Evolutionary conservation across 805 yeast species (phyloP).

Genomic region (Saturnispora ahearnii): DNA sequence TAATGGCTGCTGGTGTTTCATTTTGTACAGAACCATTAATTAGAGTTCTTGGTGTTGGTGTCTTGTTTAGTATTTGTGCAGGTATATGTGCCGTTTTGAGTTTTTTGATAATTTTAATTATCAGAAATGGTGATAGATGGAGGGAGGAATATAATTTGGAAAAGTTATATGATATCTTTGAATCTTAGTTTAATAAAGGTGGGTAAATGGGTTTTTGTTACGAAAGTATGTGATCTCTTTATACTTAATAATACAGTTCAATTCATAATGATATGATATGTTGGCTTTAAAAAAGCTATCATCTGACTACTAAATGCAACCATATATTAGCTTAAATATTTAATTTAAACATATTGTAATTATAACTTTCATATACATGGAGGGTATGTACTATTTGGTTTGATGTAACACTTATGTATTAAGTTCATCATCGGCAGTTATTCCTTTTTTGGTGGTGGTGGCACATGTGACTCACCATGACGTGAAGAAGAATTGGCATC

Average conservation of each 20-base stretch:
- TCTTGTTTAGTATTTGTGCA: constrained; percentile 56
- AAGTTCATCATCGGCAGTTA: neutral
- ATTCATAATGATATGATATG: no score
- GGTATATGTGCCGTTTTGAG: constrained; percentile 44
- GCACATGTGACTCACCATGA: neutral
- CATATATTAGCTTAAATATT: no score
- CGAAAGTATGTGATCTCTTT: no score
- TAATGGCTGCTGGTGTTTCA: constrained; percentile 67
- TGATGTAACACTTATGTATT: neutral
- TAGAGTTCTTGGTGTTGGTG: constrained; percentile 60
- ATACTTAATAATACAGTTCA: no score
- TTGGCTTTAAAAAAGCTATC: no score
- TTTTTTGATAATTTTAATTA: constrained; percentile 36
- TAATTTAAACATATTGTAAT: no score
- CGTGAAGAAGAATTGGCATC: constrained; percentile 21
- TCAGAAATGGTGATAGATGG: constrained; percentile 49
- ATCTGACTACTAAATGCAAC: no score
- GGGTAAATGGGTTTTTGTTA: no score
- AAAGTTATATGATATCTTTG: constrained; percentile 44
- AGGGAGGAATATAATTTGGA: constrained; percentile 55
- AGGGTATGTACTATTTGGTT: neutral
- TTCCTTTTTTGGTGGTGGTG: constrained; percentile 3
- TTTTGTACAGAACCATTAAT: constrained; percentile 68
- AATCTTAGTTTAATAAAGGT: constrained; percentile 7
- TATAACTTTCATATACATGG: no score